Base-by-base conservation (phyloP, 2,329 filamentous ascomycete species). In the Penicillium sp. region DNA sequence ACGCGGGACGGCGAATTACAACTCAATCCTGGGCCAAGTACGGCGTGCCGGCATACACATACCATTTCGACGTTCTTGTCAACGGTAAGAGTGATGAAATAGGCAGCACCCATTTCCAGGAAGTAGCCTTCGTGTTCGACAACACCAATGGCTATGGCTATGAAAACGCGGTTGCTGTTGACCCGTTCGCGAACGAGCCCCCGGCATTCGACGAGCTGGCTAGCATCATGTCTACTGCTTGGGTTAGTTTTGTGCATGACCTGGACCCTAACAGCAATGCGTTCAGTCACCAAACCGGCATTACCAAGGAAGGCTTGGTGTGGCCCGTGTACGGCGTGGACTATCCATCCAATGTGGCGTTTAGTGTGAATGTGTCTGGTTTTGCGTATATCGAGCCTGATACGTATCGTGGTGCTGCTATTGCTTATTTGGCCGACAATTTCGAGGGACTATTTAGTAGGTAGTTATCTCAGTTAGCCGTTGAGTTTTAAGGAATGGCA, bases 201-300 rank as follows among this genome's bases (percentile, higher is more conserved):
- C 28, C 28, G 8, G 52, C 48, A 23, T 57, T 57, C 14, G 23
- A 23, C 14, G 49, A 52, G 8, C 21, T 57, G 33, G 55, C 55
- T 23, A 43, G 43, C 21, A 52, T 57, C 26, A 57, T 57, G 55
- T 47, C 48, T 14, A 38, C 48, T 11, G 49, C 48, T 14, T 57
- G 55, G 55, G 38, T 57, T 5, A 57, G 55, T 45, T 57, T 57
- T 30, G 55, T 48, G n/a, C 48, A 57, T 43, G 49, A 57, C 42
- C 11, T 57, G 49, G 55, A 57, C 42, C 55, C 55, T 7, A 57
- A 57, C 35, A 57, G 21, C 28, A 47, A 52, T 52, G 55, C 52
- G 6, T 55, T 55, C 14, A 49, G 42, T 49, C 9, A 16, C 33
- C 42, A 23, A 30, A 55, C 26, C 30, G 52, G 52, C 5, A 49